Base-by-base conservation (phyloP, 2,329 filamentous ascomycete genomes). In the Pseudocercospora fijiensis region DNA sequence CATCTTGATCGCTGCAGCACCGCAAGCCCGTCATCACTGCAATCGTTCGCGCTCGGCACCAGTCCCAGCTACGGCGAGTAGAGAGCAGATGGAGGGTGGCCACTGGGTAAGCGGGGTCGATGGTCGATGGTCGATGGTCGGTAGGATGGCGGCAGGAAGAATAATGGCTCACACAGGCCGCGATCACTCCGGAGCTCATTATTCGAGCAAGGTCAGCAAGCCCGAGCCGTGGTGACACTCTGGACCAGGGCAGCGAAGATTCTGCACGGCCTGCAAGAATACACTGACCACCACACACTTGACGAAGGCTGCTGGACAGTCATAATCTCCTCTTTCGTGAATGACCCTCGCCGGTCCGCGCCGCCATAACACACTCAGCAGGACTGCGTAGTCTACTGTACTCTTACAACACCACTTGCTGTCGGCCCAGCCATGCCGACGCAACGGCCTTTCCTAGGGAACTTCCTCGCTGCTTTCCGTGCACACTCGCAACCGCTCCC, bases 401-500 rank as follows among this genome's bases (percentile, higher is more conserved):
- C 43, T 16, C 26, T 55, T 24, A 26, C 51, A 55, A 11, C 20
- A 27, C 11, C 49, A 24, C 49, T 52, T 30, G 51, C 55, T 41
- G 2, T 18, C 63, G 62, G 79, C 64, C 70, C 63, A 63, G 79
- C 64, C 70, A 88, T 88, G 86, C 84, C 85, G 1, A 87, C 85
- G 67, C 88, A 89, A 78, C 79, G 86, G 63, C 71, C 86, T 83
- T 89, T 89, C 78, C 82, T 90, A 71, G 82, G 86, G 69, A 86
- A 86, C 79, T 88, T 89, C 78, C 83, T 89, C 66, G 84, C 87
- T 55, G 86, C 86, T 66, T 90, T 90, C 73, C 83, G 87, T 58
- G 85, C 87, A 57, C 86, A 88, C 72, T 86, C 86, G 13, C 70
- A 72, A 47, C 80, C 82, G 61, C 82, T 83, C 26, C 79, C 85